Conservation (phyloP, 2,329 filamentous ascomycete genomes). For the Laburnicola sp. region DNA sequence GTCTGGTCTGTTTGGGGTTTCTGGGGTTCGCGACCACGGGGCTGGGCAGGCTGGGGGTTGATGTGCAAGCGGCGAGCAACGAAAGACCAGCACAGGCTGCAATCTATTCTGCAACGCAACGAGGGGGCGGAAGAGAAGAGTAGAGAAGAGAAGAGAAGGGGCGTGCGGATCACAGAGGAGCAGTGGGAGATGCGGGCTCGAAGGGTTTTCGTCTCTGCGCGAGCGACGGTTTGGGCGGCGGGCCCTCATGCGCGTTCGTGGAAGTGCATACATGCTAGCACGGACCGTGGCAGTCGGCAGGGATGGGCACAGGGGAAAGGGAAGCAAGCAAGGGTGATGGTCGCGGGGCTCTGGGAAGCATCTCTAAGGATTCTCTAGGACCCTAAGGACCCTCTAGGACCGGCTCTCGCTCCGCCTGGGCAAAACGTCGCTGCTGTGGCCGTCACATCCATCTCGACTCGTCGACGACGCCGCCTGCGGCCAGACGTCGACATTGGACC, state of each 20-base stretch:
- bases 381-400: too few species aligned
- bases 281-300: background rate
- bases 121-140: background rate
- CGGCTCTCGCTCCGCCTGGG: too few species aligned
- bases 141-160: background rate
- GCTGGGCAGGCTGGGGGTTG: background rate
- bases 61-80: constrained; percentile 12
- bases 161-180: background rate
- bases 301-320: background rate
- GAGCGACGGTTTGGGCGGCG: background rate
- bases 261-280: background rate
- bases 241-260: background rate
- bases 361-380: too few species aligned
- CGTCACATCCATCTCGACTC: too few species aligned
- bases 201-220: constrained; percentile 10
- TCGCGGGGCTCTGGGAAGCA: too few species aligned
- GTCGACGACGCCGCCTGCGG: too few species aligned
- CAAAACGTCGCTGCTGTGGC: too few species aligned
- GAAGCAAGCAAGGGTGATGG: too few species aligned
- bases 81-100: constrained; percentile 17
- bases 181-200: constrained; percentile 5
- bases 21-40: constrained; percentile 1
- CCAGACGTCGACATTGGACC: too few species aligned
- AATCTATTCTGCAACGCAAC: background rate
- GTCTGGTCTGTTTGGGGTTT: constrained; percentile 19